Evolutionary conservation across 495 filamentous ascomycete genomes (phyloP).

Genomic region (Aspergillus diversus): DNA sequence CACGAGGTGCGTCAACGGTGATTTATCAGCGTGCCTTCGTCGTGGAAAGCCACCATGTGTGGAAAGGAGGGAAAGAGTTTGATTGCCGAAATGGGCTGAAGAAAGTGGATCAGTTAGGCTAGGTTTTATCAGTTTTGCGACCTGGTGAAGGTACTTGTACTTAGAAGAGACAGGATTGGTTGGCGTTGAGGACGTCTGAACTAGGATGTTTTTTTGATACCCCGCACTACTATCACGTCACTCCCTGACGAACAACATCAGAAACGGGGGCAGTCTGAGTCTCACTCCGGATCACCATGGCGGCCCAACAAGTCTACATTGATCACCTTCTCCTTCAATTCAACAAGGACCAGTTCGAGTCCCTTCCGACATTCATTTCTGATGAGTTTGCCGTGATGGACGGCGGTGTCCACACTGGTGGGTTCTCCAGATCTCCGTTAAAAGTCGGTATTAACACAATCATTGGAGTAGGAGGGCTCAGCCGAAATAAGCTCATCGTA

Average conservation of each 20-base stretch:
- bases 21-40: too few relatives aligned
- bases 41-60: too few relatives aligned
- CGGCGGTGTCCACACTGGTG: constrained; percentile 16
- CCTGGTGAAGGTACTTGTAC: too few relatives aligned
- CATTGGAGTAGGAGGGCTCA: constrained; percentile 9
- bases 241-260: neutral
- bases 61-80: too few relatives aligned
- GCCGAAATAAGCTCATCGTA: constrained; percentile 19
- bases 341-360: constrained; percentile 14
- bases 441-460: neutral
- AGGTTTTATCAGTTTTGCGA: too few relatives aligned
- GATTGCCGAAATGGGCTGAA: too few relatives aligned
- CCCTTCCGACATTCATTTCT: constrained; percentile 8
- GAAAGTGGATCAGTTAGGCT: too few relatives aligned
- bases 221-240: constrained; percentile 7
- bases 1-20: too few relatives aligned
- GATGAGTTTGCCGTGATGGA: constrained; percentile 19
- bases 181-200: too few relatives aligned
- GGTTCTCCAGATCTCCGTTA: neutral
- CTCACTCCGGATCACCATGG: neutral
- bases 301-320: constrained; percentile 20
- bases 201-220: neutral
- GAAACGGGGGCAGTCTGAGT: neutral
- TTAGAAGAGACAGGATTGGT: too few relatives aligned
- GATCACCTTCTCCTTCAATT: constrained; percentile 20